Conservation (phyloP, 257 asterid genomes). For the Apocynum venetum region DNA sequence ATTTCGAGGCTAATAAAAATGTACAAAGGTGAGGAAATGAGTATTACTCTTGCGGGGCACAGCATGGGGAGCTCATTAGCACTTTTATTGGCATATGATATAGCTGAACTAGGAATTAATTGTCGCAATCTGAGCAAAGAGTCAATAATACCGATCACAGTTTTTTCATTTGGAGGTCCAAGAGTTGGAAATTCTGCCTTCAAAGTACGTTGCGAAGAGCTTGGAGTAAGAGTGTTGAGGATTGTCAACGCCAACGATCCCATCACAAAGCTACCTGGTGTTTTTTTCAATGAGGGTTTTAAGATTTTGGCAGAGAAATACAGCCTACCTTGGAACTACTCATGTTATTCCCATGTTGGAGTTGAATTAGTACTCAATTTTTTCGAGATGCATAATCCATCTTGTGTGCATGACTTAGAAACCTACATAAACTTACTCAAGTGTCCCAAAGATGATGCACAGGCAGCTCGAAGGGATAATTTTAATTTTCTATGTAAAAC, state of each 20-base stretch:
- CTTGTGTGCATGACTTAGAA: slow-evolving; percentile 62
- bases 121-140: neutral
- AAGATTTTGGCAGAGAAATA: slow-evolving; percentile 38
- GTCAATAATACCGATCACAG: slow-evolving; percentile 38
- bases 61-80: slow-evolving; percentile 81
- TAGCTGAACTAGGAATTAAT: slow-evolving; percentile 58
- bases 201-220: slow-evolving; percentile 58
- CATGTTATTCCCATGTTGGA: slow-evolving; percentile 61
- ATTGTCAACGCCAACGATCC: slow-evolving; percentile 66
- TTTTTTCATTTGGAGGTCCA: slow-evolving; percentile 71
- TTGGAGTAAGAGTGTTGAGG: slow-evolving; percentile 56
- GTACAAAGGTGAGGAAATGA: slow-evolving; percentile 38
- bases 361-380: slow-evolving; percentile 58
- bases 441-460: slow-evolving; percentile 21
- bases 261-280: slow-evolving; percentile 62
- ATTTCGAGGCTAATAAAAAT: slow-evolving; percentile 39
- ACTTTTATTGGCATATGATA: slow-evolving; percentile 43
- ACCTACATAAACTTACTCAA: slow-evolving; percentile 47
- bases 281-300: slow-evolving; percentile 50
- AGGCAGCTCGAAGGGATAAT: slow-evolving; percentile 9
- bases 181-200: slow-evolving; percentile 63
- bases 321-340: slow-evolving; percentile 41
- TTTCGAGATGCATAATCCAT: slow-evolving; percentile 55
- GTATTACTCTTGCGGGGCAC: slow-evolving; percentile 59
- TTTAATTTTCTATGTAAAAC: slow-evolving; percentile 27